Percentiles rank a stretch among this genome's conserved stretches.
phyloP scores from a whole-genome alignment of 257 asterid genomes.

The Solanum piurae region DNA sequence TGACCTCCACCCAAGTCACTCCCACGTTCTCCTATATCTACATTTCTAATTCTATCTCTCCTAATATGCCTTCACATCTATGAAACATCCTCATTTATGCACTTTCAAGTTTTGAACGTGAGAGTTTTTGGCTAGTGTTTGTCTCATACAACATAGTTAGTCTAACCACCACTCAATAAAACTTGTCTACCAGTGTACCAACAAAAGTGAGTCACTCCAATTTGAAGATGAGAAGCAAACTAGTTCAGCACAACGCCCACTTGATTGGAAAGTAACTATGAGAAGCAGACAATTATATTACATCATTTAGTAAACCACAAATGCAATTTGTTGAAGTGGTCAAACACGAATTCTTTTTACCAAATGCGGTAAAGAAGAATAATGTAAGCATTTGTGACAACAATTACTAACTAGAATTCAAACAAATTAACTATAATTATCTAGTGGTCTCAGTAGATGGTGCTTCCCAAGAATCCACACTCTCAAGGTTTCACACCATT shows the following conservation, averaged over 20 bases:
- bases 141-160: too few relatives aligned
- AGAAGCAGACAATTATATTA: not conserved
- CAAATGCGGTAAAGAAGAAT: not conserved
- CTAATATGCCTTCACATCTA: too few relatives aligned
- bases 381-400: not conserved
- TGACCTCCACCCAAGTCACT: too few relatives aligned
- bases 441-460: constrained; percentile 4
- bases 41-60: too few relatives aligned
- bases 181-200: too few relatives aligned
- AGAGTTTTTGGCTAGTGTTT: too few relatives aligned
- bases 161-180: too few relatives aligned
- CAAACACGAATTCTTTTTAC: not conserved
- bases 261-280: not conserved
- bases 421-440: not conserved
- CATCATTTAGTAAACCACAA: not conserved
- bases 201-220: too few relatives aligned
- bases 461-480: constrained; percentile 12
- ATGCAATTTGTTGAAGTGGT: not conserved
- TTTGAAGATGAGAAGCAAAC: too few relatives aligned
- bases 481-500: constrained; percentile 45
- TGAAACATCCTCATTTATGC: too few relatives aligned
- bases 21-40: too few relatives aligned
- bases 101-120: too few relatives aligned
- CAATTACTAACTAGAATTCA: not conserved
- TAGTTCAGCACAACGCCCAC: not conserved